A percentile compares a stretch with the other conserved stretches of the same genome.
Evolutionary conservation across 352 stramenopile species (phyloP).

Genomic region (Thraustochytrium sp.): DNA sequence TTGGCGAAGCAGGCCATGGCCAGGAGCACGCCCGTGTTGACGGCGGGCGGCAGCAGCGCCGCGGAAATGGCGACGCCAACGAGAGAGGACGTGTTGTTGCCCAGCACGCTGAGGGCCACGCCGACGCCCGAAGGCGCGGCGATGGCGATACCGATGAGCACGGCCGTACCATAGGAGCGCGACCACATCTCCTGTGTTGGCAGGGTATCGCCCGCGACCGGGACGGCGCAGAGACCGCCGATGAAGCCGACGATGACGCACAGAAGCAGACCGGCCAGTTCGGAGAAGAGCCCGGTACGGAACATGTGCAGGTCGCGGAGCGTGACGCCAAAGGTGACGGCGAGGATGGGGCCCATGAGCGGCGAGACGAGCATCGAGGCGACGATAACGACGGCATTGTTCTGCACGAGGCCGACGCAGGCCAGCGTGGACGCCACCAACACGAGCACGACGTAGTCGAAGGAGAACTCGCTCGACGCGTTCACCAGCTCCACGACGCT

Average conservation of each 20-base stretch:
- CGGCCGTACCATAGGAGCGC: slow-evolving; percentile 50
- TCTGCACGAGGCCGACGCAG: slow-evolving; percentile 59
- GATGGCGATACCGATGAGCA: slow-evolving; percentile 59
- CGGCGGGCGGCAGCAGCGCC: slow-evolving; percentile 62
- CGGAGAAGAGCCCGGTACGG: slow-evolving; percentile 53
- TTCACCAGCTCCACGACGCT: slow-evolving; percentile 44
- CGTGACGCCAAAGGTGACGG: slow-evolving; percentile 59
- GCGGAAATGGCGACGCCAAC: slow-evolving; percentile 69
- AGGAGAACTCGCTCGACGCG: slow-evolving; percentile 50
- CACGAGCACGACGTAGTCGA: slow-evolving; percentile 63
- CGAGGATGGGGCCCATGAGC: slow-evolving; percentile 64
- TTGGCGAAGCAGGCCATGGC: neutral
- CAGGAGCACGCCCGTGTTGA: slow-evolving; percentile 61
- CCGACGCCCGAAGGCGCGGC: slow-evolving; percentile 63
- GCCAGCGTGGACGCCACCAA: slow-evolving; percentile 59
- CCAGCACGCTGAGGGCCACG: slow-evolving; percentile 60
- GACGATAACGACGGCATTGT: slow-evolving; percentile 59
- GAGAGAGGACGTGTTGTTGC: slow-evolving; percentile 59
- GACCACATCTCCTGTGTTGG: slow-evolving; percentile 58
- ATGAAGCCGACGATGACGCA: slow-evolving; percentile 57
- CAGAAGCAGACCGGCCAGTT: slow-evolving; percentile 56
- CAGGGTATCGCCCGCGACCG: slow-evolving; percentile 25
- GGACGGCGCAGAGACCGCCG: slow-evolving; percentile 48
- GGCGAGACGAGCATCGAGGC: slow-evolving; percentile 58
- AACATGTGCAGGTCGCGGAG: slow-evolving; percentile 58